These are phyloP conservation scores for Mortierella sp. DNA, from an alignment of 371 early-diverging fungal genomes.

Conservation along the genomic window DNA sequence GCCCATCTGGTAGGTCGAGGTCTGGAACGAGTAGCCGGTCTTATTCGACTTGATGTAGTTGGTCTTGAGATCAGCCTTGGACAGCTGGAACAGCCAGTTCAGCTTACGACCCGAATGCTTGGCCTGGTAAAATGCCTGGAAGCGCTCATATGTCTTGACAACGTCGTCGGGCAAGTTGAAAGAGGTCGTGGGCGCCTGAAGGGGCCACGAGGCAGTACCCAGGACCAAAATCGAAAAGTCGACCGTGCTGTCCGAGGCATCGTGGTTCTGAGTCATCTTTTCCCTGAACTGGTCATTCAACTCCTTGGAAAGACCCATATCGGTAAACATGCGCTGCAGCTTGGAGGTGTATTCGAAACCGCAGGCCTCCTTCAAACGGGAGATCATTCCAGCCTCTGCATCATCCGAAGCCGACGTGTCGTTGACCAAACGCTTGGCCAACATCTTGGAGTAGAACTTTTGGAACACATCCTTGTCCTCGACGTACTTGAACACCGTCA, in stretches of 20 bases:
- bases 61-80: conserved; percentile 91
- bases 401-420: conserved; percentile 86
- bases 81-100: conserved; percentile 93
- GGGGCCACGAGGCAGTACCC: conserved; percentile 93
- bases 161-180: conserved; percentile 90
- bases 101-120: conserved; percentile 90
- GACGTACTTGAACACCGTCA: conserved; percentile 89
- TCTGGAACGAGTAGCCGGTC: conserved; percentile 80
- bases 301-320: conserved; percentile 89
- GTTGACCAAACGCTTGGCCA: conserved; percentile 91
- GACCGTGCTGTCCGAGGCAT: conserved; percentile 62
- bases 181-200: conserved; percentile 78
- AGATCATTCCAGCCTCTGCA: conserved; percentile 88
- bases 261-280: conserved; percentile 59
- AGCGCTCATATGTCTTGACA: conserved; percentile 82
- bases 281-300: conserved; percentile 80
- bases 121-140: conserved; percentile 85
- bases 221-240: conserved; percentile 92
- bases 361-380: conserved; percentile 89
- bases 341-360: conserved; percentile 94
- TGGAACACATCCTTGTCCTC: conserved; percentile 97
- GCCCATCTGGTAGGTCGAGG: conserved; percentile 92
- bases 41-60: conserved; percentile 80
- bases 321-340: conserved; percentile 93
- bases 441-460: conserved; percentile 89